Evolutionary conservation across 2,329 filamentous ascomycete species (phyloP), one percentile per base, ranked within the genome.

Genomic region (Gremmenia infestans): DNA sequence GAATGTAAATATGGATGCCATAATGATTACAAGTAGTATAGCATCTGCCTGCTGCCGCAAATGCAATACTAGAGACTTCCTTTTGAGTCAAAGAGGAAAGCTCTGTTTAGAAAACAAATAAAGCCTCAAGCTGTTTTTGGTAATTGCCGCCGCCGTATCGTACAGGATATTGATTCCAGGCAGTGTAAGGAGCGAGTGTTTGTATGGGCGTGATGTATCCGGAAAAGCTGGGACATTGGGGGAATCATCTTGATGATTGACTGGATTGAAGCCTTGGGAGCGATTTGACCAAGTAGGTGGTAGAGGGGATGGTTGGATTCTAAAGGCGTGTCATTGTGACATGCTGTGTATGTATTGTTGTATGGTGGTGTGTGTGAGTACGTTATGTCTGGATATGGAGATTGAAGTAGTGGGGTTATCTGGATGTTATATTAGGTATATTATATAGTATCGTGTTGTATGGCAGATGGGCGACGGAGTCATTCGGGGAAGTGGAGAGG

Each of bases 1-100:
- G 70, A 89, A 99, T 0, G 93, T 97, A 71, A 99, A 99, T 64
- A 99, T 90, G 12, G 93, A 97, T 56, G 94, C 93, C 89, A 94
- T 95, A 59, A 37, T 19, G 23, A 48, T 23, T 45, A 45, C 17
- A n/a, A 45, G 23, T 23, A 28, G 42, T 51, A 23, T 32, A 12
- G 28, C 28, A 3, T 32, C 28, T 32, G 9, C 28, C 28, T 11
- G 9, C 1, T 32, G 9, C 28, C 28, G 28, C 28, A 32, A 32
- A 32, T 32, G 9, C 9, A 32, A 32, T 32, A 12, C 9, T 32
- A 8, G 28, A 32, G 28, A 32, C 9, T 32, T 32, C 28, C 9
- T 32, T 32, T 32, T 12, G 28, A 32, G 28, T 32, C 9, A 4
- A 12, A 12, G 28, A 25, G 25, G 28, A 6, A 32, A 42, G 37